Conservation (phyloP, 2,329 filamentous ascomycete genomes). For the Mariannaea sp. region DNA sequence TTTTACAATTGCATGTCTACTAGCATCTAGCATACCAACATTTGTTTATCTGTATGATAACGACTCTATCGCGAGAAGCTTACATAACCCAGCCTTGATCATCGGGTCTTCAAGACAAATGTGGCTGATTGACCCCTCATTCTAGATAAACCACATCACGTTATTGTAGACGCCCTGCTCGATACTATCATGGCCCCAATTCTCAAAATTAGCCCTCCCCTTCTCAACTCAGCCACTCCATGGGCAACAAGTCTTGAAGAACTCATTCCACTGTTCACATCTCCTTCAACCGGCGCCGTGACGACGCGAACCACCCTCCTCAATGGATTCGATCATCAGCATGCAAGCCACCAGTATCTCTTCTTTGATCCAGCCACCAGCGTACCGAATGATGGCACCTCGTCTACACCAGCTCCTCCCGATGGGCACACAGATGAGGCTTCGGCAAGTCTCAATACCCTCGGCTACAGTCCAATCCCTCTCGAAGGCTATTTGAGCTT, state of each 20-base stretch:
- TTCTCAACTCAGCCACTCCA: conserved; percentile 76
- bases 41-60: no score
- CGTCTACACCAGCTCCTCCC: conserved; percentile 23
- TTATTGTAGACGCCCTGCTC: no score
- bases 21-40: no score
- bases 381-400: conserved; percentile 28
- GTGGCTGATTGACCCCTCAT: background rate
- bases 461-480: conserved; percentile 73
- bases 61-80: no score
- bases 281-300: conserved; percentile 69
- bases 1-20: no score
- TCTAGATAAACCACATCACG: background rate
- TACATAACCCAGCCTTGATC: no score
- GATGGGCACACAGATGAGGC: conserved; percentile 29
- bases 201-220: conserved; percentile 63
- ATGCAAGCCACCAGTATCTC: conserved; percentile 63
- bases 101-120: background rate
- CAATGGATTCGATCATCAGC: conserved; percentile 66
- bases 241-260: conserved; percentile 73
- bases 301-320: conserved; percentile 74
- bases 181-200: conserved; percentile 25
- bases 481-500: conserved; percentile 64
- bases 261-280: conserved; percentile 64
- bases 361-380: conserved; percentile 61
- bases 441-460: conserved; percentile 65